phyloP scores from a whole-genome alignment of 108 stramenopile genomes.

The Cyclotella distinguenda region DNA sequence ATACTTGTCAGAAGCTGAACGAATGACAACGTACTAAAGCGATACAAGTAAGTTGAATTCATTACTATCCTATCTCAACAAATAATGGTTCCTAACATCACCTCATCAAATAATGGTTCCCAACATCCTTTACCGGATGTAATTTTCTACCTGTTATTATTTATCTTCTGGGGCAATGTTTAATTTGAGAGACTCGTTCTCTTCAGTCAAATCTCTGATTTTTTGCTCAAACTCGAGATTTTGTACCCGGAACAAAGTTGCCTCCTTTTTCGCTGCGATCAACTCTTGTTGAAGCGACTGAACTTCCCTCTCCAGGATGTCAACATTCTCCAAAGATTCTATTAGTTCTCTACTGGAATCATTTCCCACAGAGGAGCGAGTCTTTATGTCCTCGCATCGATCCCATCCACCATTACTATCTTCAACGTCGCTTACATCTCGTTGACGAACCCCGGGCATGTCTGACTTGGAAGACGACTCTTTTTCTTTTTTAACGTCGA shows the following conservation, averaged over 20 bases:
- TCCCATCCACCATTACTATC: background rate
- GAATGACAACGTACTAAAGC: no score
- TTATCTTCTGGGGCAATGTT: slow-evolving; percentile 1
- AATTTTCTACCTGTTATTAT: background rate
- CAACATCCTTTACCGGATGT: background rate
- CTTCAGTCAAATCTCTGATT: slow-evolving; percentile 5
- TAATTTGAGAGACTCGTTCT: slow-evolving; percentile 8
- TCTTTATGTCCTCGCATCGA: background rate
- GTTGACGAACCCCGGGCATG: background rate
- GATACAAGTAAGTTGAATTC: no score
- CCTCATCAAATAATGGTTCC: background rate
- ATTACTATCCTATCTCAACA: background rate
- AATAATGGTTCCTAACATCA: background rate
- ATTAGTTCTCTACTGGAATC: background rate
- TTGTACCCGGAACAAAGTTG: background rate
- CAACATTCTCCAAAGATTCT: background rate
- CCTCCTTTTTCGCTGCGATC: background rate
- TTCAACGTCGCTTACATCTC: background rate
- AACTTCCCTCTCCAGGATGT: slow-evolving; percentile 1
- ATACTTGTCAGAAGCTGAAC: no score
- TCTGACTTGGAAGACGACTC: slow-evolving; percentile 1
- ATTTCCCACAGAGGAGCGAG: no score
- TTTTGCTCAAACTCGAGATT: slow-evolving; percentile 10
- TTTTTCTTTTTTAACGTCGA: slow-evolving; percentile 1
- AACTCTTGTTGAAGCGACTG: background rate